phyloP scores from a whole-genome alignment of 805 yeast species.

The Hanseniaspora occidentalis region DNA sequence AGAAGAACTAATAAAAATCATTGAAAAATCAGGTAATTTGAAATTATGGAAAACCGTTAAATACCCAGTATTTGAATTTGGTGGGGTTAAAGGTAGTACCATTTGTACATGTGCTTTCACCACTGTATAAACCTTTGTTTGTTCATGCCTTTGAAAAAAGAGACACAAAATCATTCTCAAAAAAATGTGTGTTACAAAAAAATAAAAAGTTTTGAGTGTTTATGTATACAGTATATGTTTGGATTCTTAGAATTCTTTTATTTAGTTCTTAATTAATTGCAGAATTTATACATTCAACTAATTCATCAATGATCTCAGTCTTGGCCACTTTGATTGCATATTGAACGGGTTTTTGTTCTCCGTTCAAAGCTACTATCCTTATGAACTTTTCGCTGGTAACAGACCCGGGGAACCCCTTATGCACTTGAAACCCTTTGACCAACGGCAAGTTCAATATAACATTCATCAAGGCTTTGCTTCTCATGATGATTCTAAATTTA shows the following conservation, averaged over 20 bases:
- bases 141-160: background rate
- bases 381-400: constrained; percentile 72
- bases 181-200: too few species aligned
- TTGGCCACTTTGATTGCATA: constrained; percentile 67
- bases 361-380: constrained; percentile 57
- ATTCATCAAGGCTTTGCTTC: constrained; percentile 75
- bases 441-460: constrained; percentile 72
- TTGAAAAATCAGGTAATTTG: constrained; percentile 32
- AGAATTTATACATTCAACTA: constrained; percentile 37
- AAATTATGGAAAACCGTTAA: constrained; percentile 51
- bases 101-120: constrained; percentile 78
- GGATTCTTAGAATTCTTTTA: too few species aligned
- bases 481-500: constrained; percentile 69
- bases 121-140: constrained; percentile 11
- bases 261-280: background rate
- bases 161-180: background rate
- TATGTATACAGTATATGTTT: too few species aligned
- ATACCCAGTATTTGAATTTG: constrained; percentile 79
- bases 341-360: constrained; percentile 58
- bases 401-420: constrained; percentile 79
- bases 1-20: constrained; percentile 48
- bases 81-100: constrained; percentile 80
- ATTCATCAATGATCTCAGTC: constrained; percentile 43
- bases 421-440: constrained; percentile 44
- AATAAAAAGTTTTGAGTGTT: too few species aligned